Evolutionary conservation across 257 asterid genomes (phyloP).

Genomic region (Jaltomata sinuosa): DNA sequence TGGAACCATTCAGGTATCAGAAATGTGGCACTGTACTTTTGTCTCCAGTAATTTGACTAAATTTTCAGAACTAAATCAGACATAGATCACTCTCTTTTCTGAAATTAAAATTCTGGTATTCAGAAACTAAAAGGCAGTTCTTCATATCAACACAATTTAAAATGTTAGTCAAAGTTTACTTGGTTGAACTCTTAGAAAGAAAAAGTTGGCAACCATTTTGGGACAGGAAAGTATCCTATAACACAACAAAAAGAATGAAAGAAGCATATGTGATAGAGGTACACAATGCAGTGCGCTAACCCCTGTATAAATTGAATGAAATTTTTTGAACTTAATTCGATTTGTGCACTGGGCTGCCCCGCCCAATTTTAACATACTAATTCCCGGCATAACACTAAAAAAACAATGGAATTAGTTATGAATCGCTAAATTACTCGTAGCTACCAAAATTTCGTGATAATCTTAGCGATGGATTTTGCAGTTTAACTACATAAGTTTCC

Average conservation of each 20-base stretch:
- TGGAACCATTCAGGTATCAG: slow-evolving; percentile 15
- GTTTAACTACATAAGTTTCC: background rate
- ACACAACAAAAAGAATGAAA: background rate
- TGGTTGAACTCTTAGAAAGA: background rate
- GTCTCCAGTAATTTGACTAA: background rate
- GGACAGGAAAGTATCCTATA: background rate
- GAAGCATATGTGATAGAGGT: background rate
- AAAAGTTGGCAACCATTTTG: background rate
- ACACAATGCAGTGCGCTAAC: no score
- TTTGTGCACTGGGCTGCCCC: background rate
- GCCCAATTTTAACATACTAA: background rate
- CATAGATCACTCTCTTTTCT: background rate
- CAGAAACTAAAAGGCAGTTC: background rate
- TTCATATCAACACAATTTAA: background rate
- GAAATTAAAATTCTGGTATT: background rate
- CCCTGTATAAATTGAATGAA: background rate
- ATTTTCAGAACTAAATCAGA: background rate
- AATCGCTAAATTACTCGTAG: background rate
- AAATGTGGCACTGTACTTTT: background rate
- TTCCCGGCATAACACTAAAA: background rate
- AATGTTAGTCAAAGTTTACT: background rate
- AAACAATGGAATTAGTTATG: background rate
- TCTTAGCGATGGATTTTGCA: background rate
- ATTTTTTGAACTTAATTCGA: no score
- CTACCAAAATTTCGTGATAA: background rate